Base-by-base conservation (phyloP, 495 filamentous ascomycete species). In the Neurospora sublineolata region DNA sequence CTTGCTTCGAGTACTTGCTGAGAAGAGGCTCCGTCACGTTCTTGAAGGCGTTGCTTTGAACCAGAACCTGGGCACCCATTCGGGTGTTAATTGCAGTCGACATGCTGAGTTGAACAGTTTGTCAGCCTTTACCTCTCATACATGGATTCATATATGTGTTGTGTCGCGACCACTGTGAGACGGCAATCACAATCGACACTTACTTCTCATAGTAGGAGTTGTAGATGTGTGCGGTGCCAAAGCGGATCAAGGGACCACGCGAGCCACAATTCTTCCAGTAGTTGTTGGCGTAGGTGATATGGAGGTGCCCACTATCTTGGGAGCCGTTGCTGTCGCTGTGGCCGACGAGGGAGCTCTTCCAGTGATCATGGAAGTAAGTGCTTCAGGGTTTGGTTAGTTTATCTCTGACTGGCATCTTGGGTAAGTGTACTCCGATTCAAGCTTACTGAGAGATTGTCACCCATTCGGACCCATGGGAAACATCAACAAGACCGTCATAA, bases 401-500 rank as follows among this genome's bases (percentile, higher is more conserved):
- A 58, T 33, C 3, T n/a, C 4, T 3, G 41, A 42, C 11, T 16
- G 12, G 16, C 27, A 1, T 16, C 0, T 9, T 33, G 14, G 16
- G 37, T 5, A 44, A 18, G 38, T 46, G 20, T 6, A 70, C 3
- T 20, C 9, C 1, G 41, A 30, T 9, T 3, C 8, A 37, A 7
- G n/a, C 68, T 68, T 72, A 79, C 76, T 78, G 83, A 58, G 78
- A 83, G 69, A 88, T 75, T 36, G 87, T 88, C 70, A 89, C 71
- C 69, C 77, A 87, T 71, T 89, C 84, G 3, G 79, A 76, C 37
- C 79, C 87, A 71, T 88, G 87, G 16, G 84, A 84, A 71, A 90
- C 79, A 75, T 91, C 89, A 40, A 91, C 77, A 0, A 91, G 82
- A 0, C 90, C 90, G 73, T 91, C 90, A 77, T 91, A 91, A 76